Evolutionary conservation across 2,329 filamentous ascomycete species (phyloP).

Genomic region (Albophoma yamanashiensis): DNA sequence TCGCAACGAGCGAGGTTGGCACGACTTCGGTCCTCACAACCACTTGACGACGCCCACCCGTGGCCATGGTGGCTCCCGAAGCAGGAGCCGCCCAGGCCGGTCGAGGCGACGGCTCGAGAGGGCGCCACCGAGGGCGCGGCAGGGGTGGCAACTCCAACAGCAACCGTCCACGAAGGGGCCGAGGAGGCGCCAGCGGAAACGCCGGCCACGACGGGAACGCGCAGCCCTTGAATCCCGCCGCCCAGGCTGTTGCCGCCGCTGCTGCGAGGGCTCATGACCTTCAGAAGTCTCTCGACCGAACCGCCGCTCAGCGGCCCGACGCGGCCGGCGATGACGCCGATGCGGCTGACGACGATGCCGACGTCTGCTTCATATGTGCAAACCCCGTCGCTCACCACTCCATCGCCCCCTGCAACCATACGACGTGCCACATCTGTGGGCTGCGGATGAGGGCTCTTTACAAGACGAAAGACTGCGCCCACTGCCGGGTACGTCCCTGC

Average conservation of each 20-base stretch:
- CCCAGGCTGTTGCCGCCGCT: slow-evolving; percentile 18
- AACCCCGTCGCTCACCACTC: slow-evolving; percentile 80
- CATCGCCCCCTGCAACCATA: slow-evolving; percentile 88
- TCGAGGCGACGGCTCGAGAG: slow-evolving; percentile 22
- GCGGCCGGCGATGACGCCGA: slow-evolving; percentile 14
- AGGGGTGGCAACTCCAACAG: slow-evolving; percentile 19
- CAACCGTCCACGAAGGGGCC: slow-evolving; percentile 18
- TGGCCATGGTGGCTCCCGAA: slow-evolving; percentile 7
- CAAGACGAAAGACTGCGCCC: slow-evolving; percentile 93
- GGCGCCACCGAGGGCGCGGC: slow-evolving; percentile 32
- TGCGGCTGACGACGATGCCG: slow-evolving; percentile 51
- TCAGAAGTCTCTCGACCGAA: slow-evolving; percentile 8
- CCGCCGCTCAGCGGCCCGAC: slow-evolving; percentile 4
- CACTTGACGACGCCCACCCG: background rate
- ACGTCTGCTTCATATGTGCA: slow-evolving; percentile 96
- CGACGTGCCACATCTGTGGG: slow-evolving; percentile 93
- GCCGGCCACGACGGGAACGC: slow-evolving; percentile 1
- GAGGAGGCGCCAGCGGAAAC: slow-evolving; percentile 8
- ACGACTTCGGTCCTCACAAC: background rate
- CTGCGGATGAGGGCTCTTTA: slow-evolving; percentile 86
- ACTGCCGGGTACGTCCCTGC: slow-evolving; percentile 63
- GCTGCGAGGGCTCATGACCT: slow-evolving; percentile 18
- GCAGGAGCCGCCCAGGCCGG: slow-evolving; percentile 10
- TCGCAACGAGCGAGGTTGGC: background rate
- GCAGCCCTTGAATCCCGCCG: slow-evolving; percentile 15